Conservation (phyloP, 768 basidiomycete species). For the Phylloporus sp. region DNA sequence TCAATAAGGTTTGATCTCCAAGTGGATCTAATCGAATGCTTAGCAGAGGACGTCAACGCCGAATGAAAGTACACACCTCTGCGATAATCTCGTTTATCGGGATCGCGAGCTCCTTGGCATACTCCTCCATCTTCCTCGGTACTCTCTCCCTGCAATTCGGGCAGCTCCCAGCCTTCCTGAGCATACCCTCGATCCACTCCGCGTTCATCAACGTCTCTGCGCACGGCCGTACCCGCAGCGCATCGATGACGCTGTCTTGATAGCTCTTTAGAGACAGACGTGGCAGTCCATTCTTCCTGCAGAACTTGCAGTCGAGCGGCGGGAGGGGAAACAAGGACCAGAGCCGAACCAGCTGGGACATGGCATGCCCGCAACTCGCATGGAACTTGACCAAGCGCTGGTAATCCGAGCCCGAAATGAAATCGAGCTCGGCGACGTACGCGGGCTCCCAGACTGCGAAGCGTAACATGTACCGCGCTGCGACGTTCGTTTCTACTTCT, state of each 20-base stretch:
- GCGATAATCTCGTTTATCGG: constrained; percentile 28
- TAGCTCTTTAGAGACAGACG: constrained; percentile 29
- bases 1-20: constrained; percentile 30
- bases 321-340: constrained; percentile 31
- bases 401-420: constrained; percentile 35
- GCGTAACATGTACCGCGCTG: constrained; percentile 35
- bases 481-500: constrained; percentile 31
- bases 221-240: constrained; percentile 29
- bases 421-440: constrained; percentile 33
- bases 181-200: constrained; percentile 30
- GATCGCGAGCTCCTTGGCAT: constrained; percentile 24
- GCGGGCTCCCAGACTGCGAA: constrained; percentile 31
- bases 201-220: constrained; percentile 26
- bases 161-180: constrained; percentile 29
- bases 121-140: constrained; percentile 28
- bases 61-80: constrained; percentile 17
- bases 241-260: constrained; percentile 32
- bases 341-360: constrained; percentile 30
- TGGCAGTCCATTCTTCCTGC: constrained; percentile 33
- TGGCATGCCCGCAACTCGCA: constrained; percentile 31
- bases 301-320: constrained; percentile 31
- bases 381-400: constrained; percentile 36
- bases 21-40: constrained; percentile 15
- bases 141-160: constrained; percentile 26
- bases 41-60: not conserved